phyloP scores from a whole-genome alignment of 148 eudicot species.

The Oxyria digyna region DNA sequence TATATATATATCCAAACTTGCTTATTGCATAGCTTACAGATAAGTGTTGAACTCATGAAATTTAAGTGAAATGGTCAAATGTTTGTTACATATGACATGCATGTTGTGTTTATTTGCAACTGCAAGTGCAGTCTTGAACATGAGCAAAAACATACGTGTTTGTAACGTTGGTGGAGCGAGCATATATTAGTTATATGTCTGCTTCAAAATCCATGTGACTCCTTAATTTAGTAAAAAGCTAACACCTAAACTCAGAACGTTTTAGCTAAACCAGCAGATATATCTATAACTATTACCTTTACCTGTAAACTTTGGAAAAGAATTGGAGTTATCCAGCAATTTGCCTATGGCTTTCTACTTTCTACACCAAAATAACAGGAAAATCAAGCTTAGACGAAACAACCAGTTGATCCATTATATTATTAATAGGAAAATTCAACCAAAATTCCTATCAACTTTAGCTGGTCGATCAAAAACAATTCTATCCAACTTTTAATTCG shows the following conservation, averaged over 20 bases:
- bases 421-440: too few relatives aligned
- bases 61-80: not conserved
- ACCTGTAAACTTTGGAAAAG: too few relatives aligned
- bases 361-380: not conserved
- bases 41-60: not conserved
- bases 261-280: not conserved
- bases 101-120: not conserved
- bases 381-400: not conserved
- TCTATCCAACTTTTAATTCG: too few relatives aligned
- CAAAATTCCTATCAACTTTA: too few relatives aligned
- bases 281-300: too few relatives aligned
- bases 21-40: not conserved
- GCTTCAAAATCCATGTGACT: not conserved
- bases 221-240: too few relatives aligned
- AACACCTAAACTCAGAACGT: not conserved
- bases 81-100: not conserved
- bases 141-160: not conserved
- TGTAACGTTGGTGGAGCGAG: not conserved
- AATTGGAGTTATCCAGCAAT: not conserved
- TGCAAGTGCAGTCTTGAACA: too few relatives aligned
- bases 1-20: too few relatives aligned
- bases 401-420: not conserved
- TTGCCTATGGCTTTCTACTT: not conserved
- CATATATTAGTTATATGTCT: not conserved
- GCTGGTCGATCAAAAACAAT: too few relatives aligned